A percentile compares a stretch with the other conserved stretches of the same genome.
Conservation (phyloP, 2,329 filamentous ascomycete genomes). For the Monilinia laxa region DNA sequence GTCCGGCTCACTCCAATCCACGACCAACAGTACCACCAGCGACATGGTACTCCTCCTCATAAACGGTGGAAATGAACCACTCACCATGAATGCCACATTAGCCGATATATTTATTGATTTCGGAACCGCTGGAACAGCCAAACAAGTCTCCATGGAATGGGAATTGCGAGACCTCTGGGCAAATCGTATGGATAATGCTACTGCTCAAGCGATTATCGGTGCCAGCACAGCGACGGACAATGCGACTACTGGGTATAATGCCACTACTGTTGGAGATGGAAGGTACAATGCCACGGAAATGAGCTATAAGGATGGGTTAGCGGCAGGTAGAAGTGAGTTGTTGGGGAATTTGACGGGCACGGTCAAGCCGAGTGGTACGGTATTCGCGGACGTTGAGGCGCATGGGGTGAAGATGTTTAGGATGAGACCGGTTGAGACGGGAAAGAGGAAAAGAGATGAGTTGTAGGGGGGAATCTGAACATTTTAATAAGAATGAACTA, state of each 20-base stretch:
- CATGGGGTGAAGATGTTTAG: conserved; percentile 54
- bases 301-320: conserved; percentile 50
- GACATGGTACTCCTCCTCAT: conserved; percentile 49
- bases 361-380: conserved; percentile 45
- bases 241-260: conserved; percentile 38
- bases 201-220: conserved; percentile 47
- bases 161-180: conserved; percentile 57
- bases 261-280: conserved; percentile 33
- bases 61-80: conserved; percentile 48
- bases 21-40: conserved; percentile 46
- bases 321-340: conserved; percentile 45
- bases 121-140: conserved; percentile 45
- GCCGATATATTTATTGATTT: conserved; percentile 53
- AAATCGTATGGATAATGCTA: conserved; percentile 50
- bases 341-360: conserved; percentile 49
- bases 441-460: conserved; percentile 41
- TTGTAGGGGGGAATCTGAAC: conserved; percentile 45
- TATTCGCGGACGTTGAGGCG: conserved; percentile 47
- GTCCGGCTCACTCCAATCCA: conserved; percentile 46
- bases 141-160: conserved; percentile 47
- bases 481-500: neutral
- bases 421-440: conserved; percentile 36
- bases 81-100: conserved; percentile 51
- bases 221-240: conserved; percentile 42
- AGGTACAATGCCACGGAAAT: conserved; percentile 51